phyloP scores from a whole-genome alignment of 768 basidiomycete species.

The Xerocomellus amylosporus region DNA sequence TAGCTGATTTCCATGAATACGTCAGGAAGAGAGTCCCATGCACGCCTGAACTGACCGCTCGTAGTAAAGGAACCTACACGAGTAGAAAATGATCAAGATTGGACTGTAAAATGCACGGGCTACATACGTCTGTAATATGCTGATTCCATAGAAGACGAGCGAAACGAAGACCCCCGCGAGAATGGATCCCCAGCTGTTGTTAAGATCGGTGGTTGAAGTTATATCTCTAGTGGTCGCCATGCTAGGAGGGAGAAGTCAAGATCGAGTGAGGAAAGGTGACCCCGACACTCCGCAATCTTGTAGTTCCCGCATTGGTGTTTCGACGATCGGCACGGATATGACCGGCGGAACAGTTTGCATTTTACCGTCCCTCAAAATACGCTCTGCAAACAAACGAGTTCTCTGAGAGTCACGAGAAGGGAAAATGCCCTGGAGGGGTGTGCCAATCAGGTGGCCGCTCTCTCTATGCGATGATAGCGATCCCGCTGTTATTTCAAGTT shows the following conservation, averaged over 20 bases:
- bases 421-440: background rate
- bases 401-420: background rate
- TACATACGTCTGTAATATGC: slow-evolving; percentile 26
- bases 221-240: slow-evolving; percentile 11
- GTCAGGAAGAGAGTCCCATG: background rate
- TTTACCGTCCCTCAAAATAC: too few species aligned
- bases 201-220: slow-evolving; percentile 3
- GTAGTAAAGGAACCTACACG: slow-evolving; percentile 24
- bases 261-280: background rate
- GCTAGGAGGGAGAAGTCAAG: background rate
- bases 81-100: background rate
- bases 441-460: background rate
- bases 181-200: slow-evolving; percentile 24
- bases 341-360: too few species aligned
- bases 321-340: slow-evolving; percentile 13
- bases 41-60: slow-evolving; percentile 15
- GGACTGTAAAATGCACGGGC: background rate
- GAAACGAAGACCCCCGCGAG: slow-evolving; percentile 22
- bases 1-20: slow-evolving; percentile 11
- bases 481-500: background rate
- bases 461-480: background rate
- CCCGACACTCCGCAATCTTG: slow-evolving; percentile 3
- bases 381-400: too few species aligned
- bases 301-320: slow-evolving; percentile 3
- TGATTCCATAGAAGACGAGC: slow-evolving; percentile 23